A percentile compares a stretch with the other conserved stretches of the same genome.
These are phyloP conservation scores for Cystobasidiaceae sp. DNA, from an alignment of 1,284 basidiomycete species.

Conservation along the genomic window DNA sequence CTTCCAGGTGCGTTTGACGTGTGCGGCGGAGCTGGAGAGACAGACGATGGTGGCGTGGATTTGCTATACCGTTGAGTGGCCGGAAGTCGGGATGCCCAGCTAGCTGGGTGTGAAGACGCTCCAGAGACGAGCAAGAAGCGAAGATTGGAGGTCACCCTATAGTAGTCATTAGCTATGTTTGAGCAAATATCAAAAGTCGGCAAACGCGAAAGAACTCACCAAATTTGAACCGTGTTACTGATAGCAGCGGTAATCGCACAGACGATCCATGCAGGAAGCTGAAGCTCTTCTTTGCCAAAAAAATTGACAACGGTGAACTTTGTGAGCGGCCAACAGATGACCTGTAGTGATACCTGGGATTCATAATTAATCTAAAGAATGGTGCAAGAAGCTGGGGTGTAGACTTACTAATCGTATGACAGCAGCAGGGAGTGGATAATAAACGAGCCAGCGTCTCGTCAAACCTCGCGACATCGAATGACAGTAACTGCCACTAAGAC, in stretches of 20 bases:
- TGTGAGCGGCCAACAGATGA: conserved; percentile 42
- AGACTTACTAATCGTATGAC: conserved; percentile 39
- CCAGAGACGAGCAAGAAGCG: conserved; percentile 28
- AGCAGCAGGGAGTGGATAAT: conserved; percentile 39
- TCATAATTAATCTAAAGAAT: not conserved
- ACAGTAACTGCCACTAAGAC: conserved; percentile 40
- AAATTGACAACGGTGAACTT: conserved; percentile 37
- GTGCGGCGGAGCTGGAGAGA: not conserved
- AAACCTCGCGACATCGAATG: conserved; percentile 39
- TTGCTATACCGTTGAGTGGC: not conserved
- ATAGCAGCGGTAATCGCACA: conserved; percentile 39
- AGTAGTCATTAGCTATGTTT: no score
- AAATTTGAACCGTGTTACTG: conserved; percentile 30
- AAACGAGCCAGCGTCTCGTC: conserved; percentile 40
- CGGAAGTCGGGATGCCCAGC: conserved; percentile 18
- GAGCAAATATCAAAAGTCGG: no score
- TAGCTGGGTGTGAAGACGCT: conserved; percentile 16
- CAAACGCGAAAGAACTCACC: not conserved
- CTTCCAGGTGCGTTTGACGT: not conserved
- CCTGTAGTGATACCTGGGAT: conserved; percentile 34
- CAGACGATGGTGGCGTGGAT: not conserved
- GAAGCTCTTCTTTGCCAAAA: conserved; percentile 20
- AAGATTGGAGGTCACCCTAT: conserved; percentile 30
- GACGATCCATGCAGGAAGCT: conserved; percentile 28
- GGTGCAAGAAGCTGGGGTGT: not conserved